phyloP scores from a whole-genome alignment of 768 basidiomycete species.

The Leucocoprinus leucothites region DNA sequence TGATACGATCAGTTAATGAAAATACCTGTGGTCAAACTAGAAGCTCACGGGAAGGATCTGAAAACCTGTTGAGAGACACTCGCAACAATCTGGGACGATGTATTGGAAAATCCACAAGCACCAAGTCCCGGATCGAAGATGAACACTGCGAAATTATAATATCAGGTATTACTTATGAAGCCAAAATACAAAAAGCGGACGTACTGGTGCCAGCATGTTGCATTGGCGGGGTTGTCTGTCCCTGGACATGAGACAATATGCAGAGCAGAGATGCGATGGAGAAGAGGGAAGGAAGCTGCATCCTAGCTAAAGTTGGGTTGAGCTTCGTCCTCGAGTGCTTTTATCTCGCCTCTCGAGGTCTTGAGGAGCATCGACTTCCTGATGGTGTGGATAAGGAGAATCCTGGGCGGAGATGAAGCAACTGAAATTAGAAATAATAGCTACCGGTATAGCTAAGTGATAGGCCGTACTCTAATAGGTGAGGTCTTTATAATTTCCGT shows the following conservation, averaged over 20 bases:
- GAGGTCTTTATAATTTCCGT: constrained; percentile 3
- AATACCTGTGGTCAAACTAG: background rate
- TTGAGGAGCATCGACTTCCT: background rate
- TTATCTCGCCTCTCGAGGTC: background rate
- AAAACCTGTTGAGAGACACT: constrained; percentile 33
- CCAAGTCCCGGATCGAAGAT: constrained; percentile 32
- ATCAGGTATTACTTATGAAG: background rate
- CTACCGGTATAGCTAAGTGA: background rate
- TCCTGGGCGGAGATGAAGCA: background rate
- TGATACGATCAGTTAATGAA: background rate
- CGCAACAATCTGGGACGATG: constrained; percentile 27
- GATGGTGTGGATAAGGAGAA: no score
- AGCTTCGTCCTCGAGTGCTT: background rate
- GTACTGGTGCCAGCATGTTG: background rate
- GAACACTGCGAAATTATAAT: constrained; percentile 23
- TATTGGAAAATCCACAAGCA: constrained; percentile 37
- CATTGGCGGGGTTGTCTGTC: background rate
- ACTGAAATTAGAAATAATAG: background rate
- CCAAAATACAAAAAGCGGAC: background rate
- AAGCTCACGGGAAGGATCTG: constrained; percentile 31
- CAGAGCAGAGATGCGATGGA: background rate
- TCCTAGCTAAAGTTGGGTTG: background rate
- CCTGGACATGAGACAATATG: background rate
- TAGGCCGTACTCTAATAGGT: background rate
- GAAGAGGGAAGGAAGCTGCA: constrained; percentile 1